phyloP scores from a whole-genome alignment of 805 yeast genomes.

The Candida dendrica region DNA sequence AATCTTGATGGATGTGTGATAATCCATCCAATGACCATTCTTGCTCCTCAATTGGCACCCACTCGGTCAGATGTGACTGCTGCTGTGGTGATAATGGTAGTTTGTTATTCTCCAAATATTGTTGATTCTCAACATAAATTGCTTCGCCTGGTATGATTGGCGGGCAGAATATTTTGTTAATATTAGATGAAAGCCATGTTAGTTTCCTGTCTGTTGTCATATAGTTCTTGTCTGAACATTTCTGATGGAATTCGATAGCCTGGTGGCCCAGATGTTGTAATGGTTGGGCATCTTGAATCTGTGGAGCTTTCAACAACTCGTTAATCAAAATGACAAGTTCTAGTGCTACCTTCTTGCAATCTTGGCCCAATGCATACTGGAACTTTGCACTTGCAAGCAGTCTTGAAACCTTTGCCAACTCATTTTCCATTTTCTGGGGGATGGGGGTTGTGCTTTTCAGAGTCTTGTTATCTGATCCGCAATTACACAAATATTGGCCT shows the following conservation, averaged over 20 bases:
- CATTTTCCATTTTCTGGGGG: background rate
- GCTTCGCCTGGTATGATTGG: background rate
- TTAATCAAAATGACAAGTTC: background rate
- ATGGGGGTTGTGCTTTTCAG: no score
- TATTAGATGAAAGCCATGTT: background rate
- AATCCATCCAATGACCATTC: conserved; percentile 18
- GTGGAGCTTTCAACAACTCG: no score
- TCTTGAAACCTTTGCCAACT: background rate
- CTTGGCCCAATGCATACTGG: background rate
- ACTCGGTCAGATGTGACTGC: conserved; percentile 3
- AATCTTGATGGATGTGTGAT: conserved; percentile 37
- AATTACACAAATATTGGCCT: no score
- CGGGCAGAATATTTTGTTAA: background rate
- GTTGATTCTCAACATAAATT: background rate
- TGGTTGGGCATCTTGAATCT: no score
- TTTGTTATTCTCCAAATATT: conserved; percentile 1
- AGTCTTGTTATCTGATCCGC: no score
- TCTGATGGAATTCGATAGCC: background rate
- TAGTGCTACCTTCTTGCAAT: background rate
- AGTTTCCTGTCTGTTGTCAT: background rate
- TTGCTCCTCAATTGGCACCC: conserved; percentile 3
- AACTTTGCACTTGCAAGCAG: background rate
- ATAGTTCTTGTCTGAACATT: background rate
- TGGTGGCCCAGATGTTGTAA: background rate
- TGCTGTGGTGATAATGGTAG: conserved; percentile 9